Percentiles rank a stretch among this genome's conserved stretches.
Conservation (phyloP, 75 land plant genomes). For the Azolla pinnata region DNA sequence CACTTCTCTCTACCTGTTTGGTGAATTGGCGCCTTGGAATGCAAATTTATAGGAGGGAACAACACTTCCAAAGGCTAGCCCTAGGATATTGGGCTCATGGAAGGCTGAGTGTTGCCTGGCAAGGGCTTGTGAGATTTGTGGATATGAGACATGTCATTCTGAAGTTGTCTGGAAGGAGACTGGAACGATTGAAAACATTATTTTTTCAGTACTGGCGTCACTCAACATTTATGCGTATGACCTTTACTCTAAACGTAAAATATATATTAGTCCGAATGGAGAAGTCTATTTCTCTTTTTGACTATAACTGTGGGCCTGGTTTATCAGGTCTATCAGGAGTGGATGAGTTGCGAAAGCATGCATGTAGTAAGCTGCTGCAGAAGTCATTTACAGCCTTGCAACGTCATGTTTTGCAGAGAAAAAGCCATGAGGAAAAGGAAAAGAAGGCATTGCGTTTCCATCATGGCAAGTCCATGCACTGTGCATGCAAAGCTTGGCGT, state of each 20-base stretch:
- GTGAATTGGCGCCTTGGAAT: conserved; percentile 1
- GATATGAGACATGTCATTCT: neutral
- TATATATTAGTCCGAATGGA: neutral
- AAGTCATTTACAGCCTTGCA: neutral
- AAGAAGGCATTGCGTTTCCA: neutral
- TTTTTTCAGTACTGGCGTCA: neutral
- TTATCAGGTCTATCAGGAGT: neutral
- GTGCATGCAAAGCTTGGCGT: neutral
- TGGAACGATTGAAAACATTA: neutral
- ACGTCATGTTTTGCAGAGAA: neutral
- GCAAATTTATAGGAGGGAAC: neutral
- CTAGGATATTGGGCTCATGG: conserved; percentile 3
- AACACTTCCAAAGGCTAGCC: neutral
- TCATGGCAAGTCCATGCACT: neutral
- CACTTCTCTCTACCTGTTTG: neutral
- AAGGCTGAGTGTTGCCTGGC: neutral
- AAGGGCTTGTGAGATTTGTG: neutral
- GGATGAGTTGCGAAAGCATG: neutral
- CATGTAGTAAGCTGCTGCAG: neutral
- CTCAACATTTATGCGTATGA: neutral
- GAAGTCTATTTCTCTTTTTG: neutral
- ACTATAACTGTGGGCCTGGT: neutral
- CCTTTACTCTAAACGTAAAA: neutral
- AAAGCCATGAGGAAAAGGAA: neutral
- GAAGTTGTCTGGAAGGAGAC: neutral